phyloP scores from a whole-genome alignment of 2,329 filamentous ascomycete genomes.

The Colletotrichum noveboracense region DNA sequence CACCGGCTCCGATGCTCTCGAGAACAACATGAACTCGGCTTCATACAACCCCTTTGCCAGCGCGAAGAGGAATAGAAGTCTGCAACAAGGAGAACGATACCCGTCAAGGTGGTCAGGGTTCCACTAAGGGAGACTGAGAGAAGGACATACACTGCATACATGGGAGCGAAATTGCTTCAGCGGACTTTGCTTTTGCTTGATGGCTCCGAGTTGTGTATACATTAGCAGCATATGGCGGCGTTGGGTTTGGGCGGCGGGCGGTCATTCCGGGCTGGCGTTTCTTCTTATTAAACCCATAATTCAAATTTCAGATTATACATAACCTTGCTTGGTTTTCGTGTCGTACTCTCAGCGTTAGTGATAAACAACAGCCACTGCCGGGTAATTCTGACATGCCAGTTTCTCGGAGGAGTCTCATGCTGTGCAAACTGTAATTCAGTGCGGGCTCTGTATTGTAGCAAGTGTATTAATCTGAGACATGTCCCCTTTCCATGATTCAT shows the following conservation, averaged over 20 bases:
- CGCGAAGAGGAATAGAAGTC: slow-evolving; percentile 37
- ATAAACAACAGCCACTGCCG: neutral
- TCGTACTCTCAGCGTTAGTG: neutral
- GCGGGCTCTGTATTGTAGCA: neutral
- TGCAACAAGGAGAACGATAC: slow-evolving; percentile 43
- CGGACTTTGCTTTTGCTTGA: neutral
- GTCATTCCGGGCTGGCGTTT: neutral
- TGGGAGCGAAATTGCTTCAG: neutral
- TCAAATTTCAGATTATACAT: neutral
- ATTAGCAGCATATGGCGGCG: slow-evolving; percentile 16
- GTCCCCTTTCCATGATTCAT: neutral
- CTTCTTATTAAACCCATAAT: neutral
- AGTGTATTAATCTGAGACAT: neutral
- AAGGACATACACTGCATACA: neutral
- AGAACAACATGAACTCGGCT: slow-evolving; percentile 14
- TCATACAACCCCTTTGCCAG: slow-evolving; percentile 44
- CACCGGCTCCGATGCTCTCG: slow-evolving; percentile 22
- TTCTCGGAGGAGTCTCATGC: neutral
- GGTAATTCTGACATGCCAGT: neutral
- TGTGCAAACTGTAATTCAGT: neutral
- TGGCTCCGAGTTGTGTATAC: neutral
- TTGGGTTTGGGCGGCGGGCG: neutral
- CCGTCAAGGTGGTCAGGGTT: slow-evolving; percentile 30
- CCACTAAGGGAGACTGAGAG: slow-evolving; percentile 6
- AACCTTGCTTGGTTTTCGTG: neutral